Evolutionary conservation across 306 rosid genomes (phyloP).

Genomic region (Cicer bijugum): DNA sequence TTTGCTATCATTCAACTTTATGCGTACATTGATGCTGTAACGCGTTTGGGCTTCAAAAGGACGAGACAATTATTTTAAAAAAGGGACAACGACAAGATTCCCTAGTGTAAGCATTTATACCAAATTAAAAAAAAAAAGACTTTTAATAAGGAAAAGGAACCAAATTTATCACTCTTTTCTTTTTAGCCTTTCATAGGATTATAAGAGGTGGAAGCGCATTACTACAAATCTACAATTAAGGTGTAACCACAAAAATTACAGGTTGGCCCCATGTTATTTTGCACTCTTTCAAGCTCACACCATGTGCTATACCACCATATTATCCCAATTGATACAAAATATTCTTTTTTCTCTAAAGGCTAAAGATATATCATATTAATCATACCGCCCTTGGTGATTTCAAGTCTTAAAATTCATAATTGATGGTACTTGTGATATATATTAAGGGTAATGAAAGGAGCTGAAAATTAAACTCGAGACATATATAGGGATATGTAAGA

Average conservation of each 20-base stretch:
- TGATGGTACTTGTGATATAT: neutral
- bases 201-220: neutral
- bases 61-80: neutral
- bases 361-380: neutral
- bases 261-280: slow-evolving; percentile 27
- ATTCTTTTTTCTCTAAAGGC: neutral
- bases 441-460: slow-evolving; percentile 6
- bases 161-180: neutral
- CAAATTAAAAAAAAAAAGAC: neutral
- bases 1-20: neutral
- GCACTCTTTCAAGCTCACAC: slow-evolving; percentile 27
- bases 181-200: slow-evolving; percentile 8
- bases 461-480: neutral
- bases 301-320: neutral
- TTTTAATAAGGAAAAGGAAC: neutral
- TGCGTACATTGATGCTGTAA: neutral
- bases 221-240: neutral
- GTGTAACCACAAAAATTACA: slow-evolving; percentile 6
- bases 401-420: neutral
- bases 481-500: neutral
- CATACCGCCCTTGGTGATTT: neutral
- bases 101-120: neutral
- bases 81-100: neutral
- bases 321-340: slow-evolving; percentile 1
- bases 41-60: neutral